A percentile compares a stretch with the other conserved stretches of the same genome.
Conservation (phyloP, 202 grass and related monocot genomes). For the Schoenoplectus tabernaemontani region DNA sequence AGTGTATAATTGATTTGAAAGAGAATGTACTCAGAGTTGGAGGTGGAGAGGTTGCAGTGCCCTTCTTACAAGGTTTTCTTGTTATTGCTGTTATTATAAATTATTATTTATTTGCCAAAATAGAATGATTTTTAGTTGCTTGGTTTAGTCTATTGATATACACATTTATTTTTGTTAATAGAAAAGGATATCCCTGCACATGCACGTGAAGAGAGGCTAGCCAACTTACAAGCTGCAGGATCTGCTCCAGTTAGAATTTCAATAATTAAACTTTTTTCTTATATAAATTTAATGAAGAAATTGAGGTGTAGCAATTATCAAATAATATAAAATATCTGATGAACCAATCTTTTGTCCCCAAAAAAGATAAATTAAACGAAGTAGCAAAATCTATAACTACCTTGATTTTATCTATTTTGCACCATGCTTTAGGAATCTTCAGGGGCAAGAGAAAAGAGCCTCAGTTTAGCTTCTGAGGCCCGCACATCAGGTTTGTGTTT, state of each 20-base stretch:
- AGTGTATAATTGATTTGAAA: constrained; percentile 99
- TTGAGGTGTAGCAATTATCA: background rate
- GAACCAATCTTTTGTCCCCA: background rate
- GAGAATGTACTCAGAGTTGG: constrained; percentile 98
- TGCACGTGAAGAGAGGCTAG: constrained; percentile 57
- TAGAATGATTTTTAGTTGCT: constrained; percentile 11
- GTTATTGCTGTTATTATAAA: background rate
- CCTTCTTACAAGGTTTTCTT: constrained; percentile 74
- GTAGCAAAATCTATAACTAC: background rate
- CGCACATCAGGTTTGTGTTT: constrained; percentile 40
- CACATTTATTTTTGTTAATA: constrained; percentile 31
- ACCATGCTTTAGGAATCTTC: constrained; percentile 53
- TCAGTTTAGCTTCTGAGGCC: constrained; percentile 22
- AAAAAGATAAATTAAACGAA: background rate
- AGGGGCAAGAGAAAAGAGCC: constrained; percentile 31
- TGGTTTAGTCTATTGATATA: constrained; percentile 10
- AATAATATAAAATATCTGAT: background rate
- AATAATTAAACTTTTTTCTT: background rate
- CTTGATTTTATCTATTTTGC: background rate
- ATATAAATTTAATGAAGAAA: background rate
- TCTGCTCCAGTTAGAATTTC: constrained; percentile 43
- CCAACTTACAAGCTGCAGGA: constrained; percentile 52
- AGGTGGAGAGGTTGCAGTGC: constrained; percentile 73
- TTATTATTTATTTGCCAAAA: constrained; percentile 24
- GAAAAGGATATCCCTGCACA: constrained; percentile 91